phyloP scores from a whole-genome alignment of 768 basidiomycete genomes.

The Mrakia frigida region DNA sequence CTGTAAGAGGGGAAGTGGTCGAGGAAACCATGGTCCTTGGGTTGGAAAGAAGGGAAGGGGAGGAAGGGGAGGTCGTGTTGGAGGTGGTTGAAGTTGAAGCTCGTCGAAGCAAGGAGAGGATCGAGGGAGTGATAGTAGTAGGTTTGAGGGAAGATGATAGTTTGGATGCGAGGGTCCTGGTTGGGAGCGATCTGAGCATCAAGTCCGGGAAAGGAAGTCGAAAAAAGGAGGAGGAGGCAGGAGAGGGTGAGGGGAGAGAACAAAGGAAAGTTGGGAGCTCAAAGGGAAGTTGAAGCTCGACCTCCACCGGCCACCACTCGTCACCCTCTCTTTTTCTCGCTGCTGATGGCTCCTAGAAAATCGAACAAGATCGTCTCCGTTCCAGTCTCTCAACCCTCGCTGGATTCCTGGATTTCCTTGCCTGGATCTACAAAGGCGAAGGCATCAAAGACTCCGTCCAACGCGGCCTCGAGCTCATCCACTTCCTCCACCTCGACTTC shows the following conservation, averaged over 20 bases:
- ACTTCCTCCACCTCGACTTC: conserved; percentile 47
- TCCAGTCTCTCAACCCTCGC: conserved; percentile 21
- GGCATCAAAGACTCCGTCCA: background rate
- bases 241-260: background rate
- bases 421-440: background rate
- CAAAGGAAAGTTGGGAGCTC: background rate
- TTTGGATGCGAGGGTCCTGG: background rate
- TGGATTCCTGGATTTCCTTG: conserved; percentile 22
- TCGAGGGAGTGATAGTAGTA: background rate
- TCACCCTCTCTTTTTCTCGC: background rate
- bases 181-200: conserved; percentile 15
- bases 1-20: background rate
- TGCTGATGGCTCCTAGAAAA: background rate
- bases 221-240: background rate
- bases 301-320: background rate
- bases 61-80: background rate
- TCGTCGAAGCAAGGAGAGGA: background rate
- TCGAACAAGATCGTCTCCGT: background rate
- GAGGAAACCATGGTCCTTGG: conserved; percentile 2
- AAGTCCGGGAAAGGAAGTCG: background rate
- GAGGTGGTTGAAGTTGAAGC: background rate
- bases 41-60: background rate
- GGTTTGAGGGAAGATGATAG: background rate
- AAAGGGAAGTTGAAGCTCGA: background rate
- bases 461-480: background rate